These are phyloP conservation scores for Prunus padus DNA, from an alignment of 306 rosid genomes.

Conservation along the genomic window DNA sequence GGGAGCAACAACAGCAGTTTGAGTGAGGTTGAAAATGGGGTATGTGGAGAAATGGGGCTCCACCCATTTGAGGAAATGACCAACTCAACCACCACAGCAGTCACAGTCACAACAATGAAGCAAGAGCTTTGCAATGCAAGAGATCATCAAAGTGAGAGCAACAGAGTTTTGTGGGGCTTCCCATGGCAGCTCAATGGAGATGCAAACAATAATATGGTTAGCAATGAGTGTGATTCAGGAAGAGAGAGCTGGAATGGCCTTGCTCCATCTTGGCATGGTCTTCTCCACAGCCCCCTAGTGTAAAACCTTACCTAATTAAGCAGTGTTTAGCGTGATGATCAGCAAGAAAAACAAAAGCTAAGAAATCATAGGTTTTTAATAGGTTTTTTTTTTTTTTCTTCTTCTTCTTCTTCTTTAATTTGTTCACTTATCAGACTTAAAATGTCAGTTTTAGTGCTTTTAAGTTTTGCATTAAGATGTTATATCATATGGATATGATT, in stretches of 20 bases:
- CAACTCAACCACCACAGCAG: conserved; percentile 55
- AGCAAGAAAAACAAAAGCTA: conserved; percentile 13
- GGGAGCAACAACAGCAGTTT: conserved; percentile 21
- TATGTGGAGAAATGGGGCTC: conserved; percentile 52
- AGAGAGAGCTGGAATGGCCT: conserved; percentile 76
- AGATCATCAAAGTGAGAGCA: conserved; percentile 20
- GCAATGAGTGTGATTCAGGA: conserved; percentile 54
- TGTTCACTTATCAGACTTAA: conserved; percentile 28
- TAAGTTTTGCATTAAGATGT: conserved; percentile 25
- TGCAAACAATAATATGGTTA: conserved; percentile 34
- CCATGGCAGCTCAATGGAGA: conserved; percentile 81
- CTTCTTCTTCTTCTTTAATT: conserved; percentile 15
- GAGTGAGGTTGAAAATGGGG: conserved; percentile 53
- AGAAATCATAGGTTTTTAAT: conserved; percentile 14
- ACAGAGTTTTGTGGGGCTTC: conserved; percentile 72
- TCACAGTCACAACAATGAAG: conserved; percentile 74
- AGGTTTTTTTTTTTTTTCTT: too few species aligned
- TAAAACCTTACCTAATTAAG: conserved; percentile 23
- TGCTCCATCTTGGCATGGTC: conserved; percentile 81
- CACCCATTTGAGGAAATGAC: conserved; percentile 49
- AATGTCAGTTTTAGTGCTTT: conserved; percentile 29
- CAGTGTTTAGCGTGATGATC: neutral
- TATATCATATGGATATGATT: conserved; percentile 23
- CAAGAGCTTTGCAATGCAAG: conserved; percentile 58
- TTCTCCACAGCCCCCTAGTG: conserved; percentile 84